phyloP scores from a whole-genome alignment of 106 monocot genomes.

The Dendrobium nobile region DNA sequence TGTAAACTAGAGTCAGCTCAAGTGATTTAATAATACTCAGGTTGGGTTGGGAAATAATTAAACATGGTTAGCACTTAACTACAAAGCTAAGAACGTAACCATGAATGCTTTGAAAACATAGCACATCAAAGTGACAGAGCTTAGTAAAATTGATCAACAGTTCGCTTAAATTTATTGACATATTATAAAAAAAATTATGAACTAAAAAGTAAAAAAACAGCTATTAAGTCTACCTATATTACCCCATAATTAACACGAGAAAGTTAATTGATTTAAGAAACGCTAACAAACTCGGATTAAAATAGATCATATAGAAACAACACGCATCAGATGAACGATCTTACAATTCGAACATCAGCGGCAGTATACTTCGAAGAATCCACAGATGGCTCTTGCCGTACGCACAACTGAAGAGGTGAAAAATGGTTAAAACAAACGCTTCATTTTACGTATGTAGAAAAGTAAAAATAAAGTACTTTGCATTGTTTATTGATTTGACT shows the following conservation, averaged over 20 bases:
- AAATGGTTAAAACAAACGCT: background rate
- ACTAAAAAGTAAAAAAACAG: no score
- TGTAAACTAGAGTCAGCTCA: background rate
- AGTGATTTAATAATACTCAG: background rate
- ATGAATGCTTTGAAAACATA: background rate
- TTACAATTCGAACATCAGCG: slow-evolving; percentile 72
- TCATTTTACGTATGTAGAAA: background rate
- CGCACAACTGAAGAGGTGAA: slow-evolving; percentile 31
- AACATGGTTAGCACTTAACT: background rate
- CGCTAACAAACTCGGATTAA: background rate
- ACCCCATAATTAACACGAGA: background rate
- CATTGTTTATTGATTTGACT: background rate
- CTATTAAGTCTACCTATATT: background rate
- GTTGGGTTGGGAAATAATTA: background rate
- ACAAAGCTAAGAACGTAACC: background rate
- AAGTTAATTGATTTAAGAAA: background rate
- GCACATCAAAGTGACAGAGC: no score
- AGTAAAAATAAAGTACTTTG: background rate
- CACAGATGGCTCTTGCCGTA: slow-evolving; percentile 46
- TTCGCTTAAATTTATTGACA: background rate
- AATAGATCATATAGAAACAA: background rate
- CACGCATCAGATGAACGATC: background rate
- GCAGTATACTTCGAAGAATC: slow-evolving; percentile 72
- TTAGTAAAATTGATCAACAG: background rate
- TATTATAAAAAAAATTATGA: background rate